A percentile compares a stretch with the other conserved stretches of the same genome.
phyloP scores from a whole-genome alignment of 192 early-diverging fungal species.

The Mycoemilia scoparia region DNA sequence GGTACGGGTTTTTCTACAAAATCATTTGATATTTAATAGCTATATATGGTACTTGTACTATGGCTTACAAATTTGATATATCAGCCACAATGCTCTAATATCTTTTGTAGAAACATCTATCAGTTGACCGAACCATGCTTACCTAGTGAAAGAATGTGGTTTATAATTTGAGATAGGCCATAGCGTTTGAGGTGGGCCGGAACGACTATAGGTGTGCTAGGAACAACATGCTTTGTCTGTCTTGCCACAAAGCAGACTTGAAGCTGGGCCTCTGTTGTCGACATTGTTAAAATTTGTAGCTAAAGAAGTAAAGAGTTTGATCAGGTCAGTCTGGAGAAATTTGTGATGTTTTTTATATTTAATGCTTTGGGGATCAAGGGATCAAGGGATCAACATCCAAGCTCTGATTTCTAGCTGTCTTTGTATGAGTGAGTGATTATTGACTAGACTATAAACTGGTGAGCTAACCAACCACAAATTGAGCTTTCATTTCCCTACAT shows the following conservation, averaged over 20 bases:
- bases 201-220: constrained; percentile 69
- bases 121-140: constrained; percentile 9
- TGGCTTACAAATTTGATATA: background rate
- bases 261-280: constrained; percentile 34
- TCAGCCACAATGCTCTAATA: too few species aligned
- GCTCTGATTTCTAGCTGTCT: too few species aligned
- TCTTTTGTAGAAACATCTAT: background rate
- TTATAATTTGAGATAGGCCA: constrained; percentile 86
- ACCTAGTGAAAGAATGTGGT: constrained; percentile 55
- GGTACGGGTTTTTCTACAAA: constrained; percentile 41
- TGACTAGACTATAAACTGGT: too few species aligned
- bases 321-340: too few species aligned
- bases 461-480: too few species aligned
- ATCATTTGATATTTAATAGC: constrained; percentile 28
- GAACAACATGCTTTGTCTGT: constrained; percentile 54
- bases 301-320: too few species aligned
- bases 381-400: too few species aligned
- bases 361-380: too few species aligned
- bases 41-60: background rate
- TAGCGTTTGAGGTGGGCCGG: constrained; percentile 70
- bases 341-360: too few species aligned
- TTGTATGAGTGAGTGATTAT: too few species aligned
- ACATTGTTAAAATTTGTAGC: too few species aligned
- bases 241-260: constrained; percentile 73
- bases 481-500: too few species aligned